Percentiles rank a stretch among this genome's conserved stretches.
These are phyloP conservation scores for Talinum fruticosum DNA, from an alignment of 148 eudicot species.

Conservation along the genomic window DNA sequence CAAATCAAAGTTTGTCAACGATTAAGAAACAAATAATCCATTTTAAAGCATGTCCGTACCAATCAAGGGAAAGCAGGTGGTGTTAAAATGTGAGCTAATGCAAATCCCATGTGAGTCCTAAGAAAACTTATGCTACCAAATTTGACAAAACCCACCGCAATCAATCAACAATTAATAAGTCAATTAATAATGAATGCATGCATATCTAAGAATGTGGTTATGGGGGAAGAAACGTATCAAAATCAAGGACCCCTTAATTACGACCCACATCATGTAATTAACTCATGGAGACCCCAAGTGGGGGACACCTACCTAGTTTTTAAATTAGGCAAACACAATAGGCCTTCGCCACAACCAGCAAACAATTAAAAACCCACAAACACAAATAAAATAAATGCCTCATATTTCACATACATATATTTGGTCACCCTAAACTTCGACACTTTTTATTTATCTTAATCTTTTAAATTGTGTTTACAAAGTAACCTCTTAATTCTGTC, in stretches of 20 bases:
- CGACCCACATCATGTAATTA: background rate
- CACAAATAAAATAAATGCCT: too few relatives aligned
- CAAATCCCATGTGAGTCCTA: conserved; percentile 3
- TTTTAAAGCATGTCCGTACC: background rate
- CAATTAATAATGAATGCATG: background rate
- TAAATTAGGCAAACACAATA: background rate
- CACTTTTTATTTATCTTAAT: too few relatives aligned
- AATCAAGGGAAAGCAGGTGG: background rate
- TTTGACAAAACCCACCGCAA: background rate
- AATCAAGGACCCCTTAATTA: background rate
- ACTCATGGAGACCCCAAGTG: background rate
- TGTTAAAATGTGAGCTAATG: background rate
- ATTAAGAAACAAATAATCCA: background rate
- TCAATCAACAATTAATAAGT: background rate
- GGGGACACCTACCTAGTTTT: background rate
- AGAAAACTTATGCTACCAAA: background rate
- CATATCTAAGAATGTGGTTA: background rate
- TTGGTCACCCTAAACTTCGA: too few relatives aligned
- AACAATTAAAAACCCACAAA: too few relatives aligned
- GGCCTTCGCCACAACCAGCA: too few relatives aligned
- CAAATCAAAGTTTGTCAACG: background rate
- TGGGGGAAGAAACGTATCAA: background rate
- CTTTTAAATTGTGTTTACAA: too few relatives aligned
- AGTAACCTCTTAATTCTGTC: too few relatives aligned
- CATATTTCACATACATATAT: too few relatives aligned